Percentiles rank a stretch among this genome's conserved stretches.
Conservation (phyloP, 2,329 filamentous ascomycete species). For the Epichloe elymi region DNA sequence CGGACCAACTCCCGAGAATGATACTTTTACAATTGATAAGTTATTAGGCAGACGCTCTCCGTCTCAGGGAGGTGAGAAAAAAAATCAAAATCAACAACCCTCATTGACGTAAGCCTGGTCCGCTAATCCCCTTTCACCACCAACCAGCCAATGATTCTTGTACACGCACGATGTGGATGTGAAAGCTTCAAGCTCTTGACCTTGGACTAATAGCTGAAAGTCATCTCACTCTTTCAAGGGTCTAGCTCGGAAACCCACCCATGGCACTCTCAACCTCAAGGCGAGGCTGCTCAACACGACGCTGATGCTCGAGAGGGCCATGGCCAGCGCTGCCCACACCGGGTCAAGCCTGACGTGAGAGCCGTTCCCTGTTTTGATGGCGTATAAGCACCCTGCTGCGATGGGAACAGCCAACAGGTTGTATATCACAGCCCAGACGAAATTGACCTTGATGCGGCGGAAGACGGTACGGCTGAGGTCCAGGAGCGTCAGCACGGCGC, state of each 20-base stretch:
- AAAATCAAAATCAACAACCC: background rate
- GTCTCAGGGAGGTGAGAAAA: background rate
- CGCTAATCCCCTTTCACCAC: too few relatives aligned
- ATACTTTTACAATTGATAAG: too few relatives aligned
- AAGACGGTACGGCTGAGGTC: conserved; percentile 61
- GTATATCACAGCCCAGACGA: conserved; percentile 74
- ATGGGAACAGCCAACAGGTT: conserved; percentile 68
- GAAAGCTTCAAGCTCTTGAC: too few relatives aligned
- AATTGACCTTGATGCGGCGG: conserved; percentile 69
- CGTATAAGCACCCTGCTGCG: conserved; percentile 67
- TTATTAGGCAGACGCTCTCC: too few relatives aligned
- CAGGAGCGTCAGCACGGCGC: conserved; percentile 58
- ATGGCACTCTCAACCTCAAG: conserved; percentile 39
- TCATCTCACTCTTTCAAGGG: background rate
- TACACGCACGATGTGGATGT: too few relatives aligned
- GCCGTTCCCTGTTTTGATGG: conserved; percentile 31
- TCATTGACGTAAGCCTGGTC: background rate
- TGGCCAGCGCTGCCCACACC: conserved; percentile 80
- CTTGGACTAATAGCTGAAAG: too few relatives aligned
- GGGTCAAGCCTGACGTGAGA: conserved; percentile 55
- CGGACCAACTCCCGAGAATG: too few relatives aligned
- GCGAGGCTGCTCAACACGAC: conserved; percentile 73
- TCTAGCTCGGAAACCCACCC: conserved; percentile 28
- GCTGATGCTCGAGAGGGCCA: conserved; percentile 85
- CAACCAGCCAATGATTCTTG: too few relatives aligned